Evolutionary conservation across 257 asterid species (phyloP).

Genomic region (Solanum dulcamara): DNA sequence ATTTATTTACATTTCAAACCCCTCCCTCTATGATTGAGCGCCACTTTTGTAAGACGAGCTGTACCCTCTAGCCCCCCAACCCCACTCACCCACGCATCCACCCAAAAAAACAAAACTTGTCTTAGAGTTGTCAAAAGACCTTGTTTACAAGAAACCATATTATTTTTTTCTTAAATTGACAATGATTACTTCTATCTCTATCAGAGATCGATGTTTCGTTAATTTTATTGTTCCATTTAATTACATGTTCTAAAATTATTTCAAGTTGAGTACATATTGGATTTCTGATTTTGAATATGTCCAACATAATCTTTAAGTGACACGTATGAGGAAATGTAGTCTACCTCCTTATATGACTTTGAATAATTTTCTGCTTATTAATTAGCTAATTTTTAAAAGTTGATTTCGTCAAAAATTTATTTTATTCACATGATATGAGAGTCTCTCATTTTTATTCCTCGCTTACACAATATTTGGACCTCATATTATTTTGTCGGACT

Average conservation of each 20-base stretch:
- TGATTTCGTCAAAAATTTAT: too few species aligned
- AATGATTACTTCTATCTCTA: neutral
- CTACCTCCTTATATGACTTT: too few species aligned
- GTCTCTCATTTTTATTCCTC: too few species aligned
- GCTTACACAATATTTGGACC: too few species aligned
- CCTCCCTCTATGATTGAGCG: neutral
- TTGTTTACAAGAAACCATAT: neutral
- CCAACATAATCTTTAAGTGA: neutral
- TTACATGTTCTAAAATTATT: neutral
- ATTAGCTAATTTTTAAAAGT: too few species aligned
- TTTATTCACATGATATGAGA: too few species aligned
- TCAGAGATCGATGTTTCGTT: neutral
- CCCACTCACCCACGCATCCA: too few species aligned
- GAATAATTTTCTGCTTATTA: too few species aligned
- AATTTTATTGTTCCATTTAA: neutral
- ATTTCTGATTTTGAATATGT: neutral
- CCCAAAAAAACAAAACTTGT: too few species aligned
- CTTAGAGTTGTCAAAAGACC: neutral
- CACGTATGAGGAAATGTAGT: too few species aligned
- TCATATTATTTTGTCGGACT: too few species aligned
- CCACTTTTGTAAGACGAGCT: neutral
- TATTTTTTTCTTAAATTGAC: neutral
- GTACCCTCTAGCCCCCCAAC: neutral
- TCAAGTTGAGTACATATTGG: neutral
- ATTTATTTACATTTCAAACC: neutral